Conservation (phyloP, 1,284 basidiomycete species). For the Sporisorium graminicola region DNA sequence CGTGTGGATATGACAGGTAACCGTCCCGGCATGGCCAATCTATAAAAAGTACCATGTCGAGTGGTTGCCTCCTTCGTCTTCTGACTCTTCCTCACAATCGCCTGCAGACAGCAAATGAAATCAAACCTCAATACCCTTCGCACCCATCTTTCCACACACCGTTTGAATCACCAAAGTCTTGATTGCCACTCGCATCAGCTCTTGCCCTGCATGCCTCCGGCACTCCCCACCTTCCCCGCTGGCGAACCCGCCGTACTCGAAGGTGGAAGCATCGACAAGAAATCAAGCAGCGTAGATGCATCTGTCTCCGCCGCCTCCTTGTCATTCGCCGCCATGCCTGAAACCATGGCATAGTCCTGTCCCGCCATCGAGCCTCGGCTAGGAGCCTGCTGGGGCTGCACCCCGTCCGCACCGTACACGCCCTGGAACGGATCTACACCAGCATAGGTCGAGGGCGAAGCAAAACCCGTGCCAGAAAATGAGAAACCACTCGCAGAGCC, state of each 20-base stretch:
- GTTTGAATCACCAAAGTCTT: background rate
- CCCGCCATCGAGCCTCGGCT: background rate
- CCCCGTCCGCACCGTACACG: constrained; percentile 5
- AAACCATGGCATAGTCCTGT: background rate
- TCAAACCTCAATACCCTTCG: background rate
- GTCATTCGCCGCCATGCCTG: background rate
- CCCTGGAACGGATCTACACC: constrained; percentile 11
- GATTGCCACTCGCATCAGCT: background rate
- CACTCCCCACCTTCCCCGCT: background rate
- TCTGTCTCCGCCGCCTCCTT: constrained; percentile 7
- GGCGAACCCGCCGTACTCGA: constrained; percentile 3
- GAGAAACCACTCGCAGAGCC: background rate
- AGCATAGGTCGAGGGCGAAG: constrained; percentile 16
- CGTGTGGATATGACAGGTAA: constrained; percentile 11
- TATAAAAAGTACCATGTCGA: constrained; percentile 44
- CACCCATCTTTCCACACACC: background rate
- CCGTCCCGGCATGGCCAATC: constrained; percentile 46
- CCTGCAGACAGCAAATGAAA: background rate
- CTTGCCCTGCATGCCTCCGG: background rate
- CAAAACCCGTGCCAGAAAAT: background rate
- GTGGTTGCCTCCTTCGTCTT: constrained; percentile 29
- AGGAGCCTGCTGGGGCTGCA: background rate
- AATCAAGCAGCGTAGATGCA: constrained; percentile 30
- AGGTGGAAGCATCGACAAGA: constrained; percentile 31
- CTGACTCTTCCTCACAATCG: background rate